Evolutionary conservation across 306 rosid genomes (phyloP).

Genomic region (Cicer bijugum): DNA sequence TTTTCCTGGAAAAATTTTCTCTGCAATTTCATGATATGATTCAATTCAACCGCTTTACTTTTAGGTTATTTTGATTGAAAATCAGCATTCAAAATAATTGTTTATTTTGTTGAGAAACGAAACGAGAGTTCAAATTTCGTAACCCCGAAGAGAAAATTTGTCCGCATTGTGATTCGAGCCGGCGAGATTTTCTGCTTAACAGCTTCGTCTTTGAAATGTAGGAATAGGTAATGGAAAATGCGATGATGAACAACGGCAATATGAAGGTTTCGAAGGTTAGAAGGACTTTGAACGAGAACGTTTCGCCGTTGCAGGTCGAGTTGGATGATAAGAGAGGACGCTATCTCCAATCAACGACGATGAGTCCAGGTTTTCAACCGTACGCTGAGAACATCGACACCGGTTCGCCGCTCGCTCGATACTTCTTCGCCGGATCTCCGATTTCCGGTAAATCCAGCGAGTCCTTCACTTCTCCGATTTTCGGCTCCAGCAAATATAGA

Average conservation of each 20-base stretch:
- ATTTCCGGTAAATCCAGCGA: slow-evolving; percentile 44
- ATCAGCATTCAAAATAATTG: background rate
- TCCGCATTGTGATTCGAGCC: background rate
- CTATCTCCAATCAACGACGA: slow-evolving; percentile 37
- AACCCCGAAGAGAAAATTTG: background rate
- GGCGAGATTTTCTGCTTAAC: slow-evolving; percentile 15
- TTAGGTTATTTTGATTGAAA: background rate
- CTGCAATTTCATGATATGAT: slow-evolving; percentile 21
- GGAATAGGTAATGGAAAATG: slow-evolving; percentile 49
- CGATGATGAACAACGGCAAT: slow-evolving; percentile 39
- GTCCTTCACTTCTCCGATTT: slow-evolving; percentile 44
- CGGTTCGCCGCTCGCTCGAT: slow-evolving; percentile 55
- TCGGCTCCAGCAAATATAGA: slow-evolving; percentile 45
- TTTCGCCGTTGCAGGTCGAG: slow-evolving; percentile 48
- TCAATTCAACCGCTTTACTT: slow-evolving; percentile 18
- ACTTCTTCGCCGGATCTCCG: slow-evolving; percentile 55
- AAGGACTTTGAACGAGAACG: slow-evolving; percentile 45
- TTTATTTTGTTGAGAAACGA: background rate
- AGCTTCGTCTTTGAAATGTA: slow-evolving; percentile 39
- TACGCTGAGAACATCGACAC: slow-evolving; percentile 56
- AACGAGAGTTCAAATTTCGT: slow-evolving; percentile 19
- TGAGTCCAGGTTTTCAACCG: slow-evolving; percentile 52
- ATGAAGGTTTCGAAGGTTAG: slow-evolving; percentile 40
- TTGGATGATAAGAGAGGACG: slow-evolving; percentile 50
- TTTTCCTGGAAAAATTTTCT: background rate